Percentiles rank a stretch among this genome's conserved stretches.
Conservation (phyloP, 1,284 basidiomycete species). For the Apiotrichum akiyoshidainum region DNA sequence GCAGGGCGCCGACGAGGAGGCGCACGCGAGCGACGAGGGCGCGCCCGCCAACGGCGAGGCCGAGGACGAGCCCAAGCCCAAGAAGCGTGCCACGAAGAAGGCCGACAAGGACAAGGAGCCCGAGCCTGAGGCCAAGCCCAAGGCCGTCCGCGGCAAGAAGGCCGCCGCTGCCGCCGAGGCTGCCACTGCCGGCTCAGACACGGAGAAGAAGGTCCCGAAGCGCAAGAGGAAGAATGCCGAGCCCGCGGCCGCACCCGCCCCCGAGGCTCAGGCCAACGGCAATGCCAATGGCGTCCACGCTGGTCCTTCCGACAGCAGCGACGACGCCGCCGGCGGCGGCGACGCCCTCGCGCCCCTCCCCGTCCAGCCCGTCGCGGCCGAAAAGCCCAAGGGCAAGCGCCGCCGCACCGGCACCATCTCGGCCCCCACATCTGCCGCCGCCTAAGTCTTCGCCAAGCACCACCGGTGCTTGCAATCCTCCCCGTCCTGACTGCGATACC, state of each 20-base stretch:
- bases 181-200: neutral
- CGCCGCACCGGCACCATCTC: no score
- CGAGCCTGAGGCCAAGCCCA: neutral
- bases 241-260: neutral
- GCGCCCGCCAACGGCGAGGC: neutral
- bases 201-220: slow-evolving; percentile 1
- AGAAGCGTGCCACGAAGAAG: neutral
- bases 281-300: no score
- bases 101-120: neutral
- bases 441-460: no score
- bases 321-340: no score
- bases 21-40: neutral
- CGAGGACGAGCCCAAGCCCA: neutral
- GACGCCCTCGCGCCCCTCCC: no score
- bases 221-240: slow-evolving; percentile 1
- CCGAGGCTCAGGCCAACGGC: neutral
- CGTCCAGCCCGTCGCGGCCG: no score
- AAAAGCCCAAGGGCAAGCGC: no score
- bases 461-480: no score
- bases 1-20: neutral
- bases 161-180: neutral
- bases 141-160: neutral
- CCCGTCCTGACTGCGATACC: no score
- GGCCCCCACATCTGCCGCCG: no score
- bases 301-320: no score